Evolutionary conservation across 2,329 filamentous ascomycete genomes (phyloP).

Genomic region (Gaeumannomyces tritici): DNA sequence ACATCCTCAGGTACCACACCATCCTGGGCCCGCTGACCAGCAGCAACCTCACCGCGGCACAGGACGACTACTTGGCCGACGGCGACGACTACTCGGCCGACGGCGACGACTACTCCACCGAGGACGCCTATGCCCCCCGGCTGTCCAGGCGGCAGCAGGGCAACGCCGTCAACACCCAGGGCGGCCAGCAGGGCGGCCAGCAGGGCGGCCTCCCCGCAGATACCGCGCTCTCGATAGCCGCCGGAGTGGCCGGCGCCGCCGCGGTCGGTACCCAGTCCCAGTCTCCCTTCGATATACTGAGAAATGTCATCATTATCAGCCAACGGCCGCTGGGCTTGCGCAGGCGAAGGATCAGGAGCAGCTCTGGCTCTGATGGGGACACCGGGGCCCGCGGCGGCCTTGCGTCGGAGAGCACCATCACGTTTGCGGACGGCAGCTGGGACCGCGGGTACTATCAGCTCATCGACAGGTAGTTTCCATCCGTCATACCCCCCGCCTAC

Average conservation of each 20-base stretch:
- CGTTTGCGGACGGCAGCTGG: conserved; percentile 10
- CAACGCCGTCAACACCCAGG: too few relatives aligned
- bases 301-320: too few relatives aligned
- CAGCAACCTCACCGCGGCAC: conserved; percentile 9
- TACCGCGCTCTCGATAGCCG: conserved; percentile 2
- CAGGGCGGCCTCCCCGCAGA: conserved; percentile 12
- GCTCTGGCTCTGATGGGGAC: background rate
- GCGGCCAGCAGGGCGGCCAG: conserved; percentile 1
- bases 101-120: too few relatives aligned
- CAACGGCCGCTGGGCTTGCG: background rate
- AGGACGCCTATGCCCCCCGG: conserved; percentile 8
- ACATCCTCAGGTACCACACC: conserved; percentile 10
- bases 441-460: conserved; percentile 12
- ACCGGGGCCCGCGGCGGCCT: conserved; percentile 9
- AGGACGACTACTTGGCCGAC: conserved; percentile 10
- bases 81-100: conserved; percentile 10
- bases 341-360: conserved; percentile 8
- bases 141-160: conserved; percentile 3
- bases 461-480: conserved; percentile 9
- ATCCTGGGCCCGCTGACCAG: conserved; percentile 9
- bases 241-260: too few relatives aligned
- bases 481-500: background rate
- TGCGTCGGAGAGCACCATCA: conserved; percentile 6
- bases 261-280: too few relatives aligned
- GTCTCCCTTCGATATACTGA: too few relatives aligned